These are phyloP conservation scores for Ligustrum vulgare DNA, from an alignment of 257 asterid genomes.

Conservation along the genomic window DNA sequence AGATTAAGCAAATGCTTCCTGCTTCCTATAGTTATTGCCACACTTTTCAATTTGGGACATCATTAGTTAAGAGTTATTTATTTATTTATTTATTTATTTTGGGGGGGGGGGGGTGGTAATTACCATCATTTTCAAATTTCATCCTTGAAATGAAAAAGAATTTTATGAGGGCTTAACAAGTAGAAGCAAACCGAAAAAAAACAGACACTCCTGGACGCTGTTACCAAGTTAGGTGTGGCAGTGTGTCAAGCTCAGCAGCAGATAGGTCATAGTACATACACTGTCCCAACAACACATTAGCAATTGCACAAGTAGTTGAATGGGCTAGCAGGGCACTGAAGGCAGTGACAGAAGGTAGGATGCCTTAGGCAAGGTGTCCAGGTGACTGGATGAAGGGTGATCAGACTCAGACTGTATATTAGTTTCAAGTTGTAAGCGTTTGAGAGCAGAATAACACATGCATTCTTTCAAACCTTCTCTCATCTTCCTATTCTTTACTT, in stretches of 20 bases:
- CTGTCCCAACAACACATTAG: background rate
- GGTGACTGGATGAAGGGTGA: background rate
- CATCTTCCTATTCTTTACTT: background rate
- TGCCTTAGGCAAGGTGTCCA: background rate
- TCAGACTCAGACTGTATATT: background rate
- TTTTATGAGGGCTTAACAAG: background rate
- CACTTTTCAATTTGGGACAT: background rate
- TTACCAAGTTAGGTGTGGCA: background rate
- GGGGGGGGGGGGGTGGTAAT: no score
- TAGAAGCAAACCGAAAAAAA: background rate
- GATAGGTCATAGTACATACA: background rate
- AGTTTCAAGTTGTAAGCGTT: background rate
- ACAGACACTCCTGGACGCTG: background rate
- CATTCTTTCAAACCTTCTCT: background rate
- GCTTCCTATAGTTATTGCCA: background rate
- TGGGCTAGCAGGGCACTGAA: background rate
- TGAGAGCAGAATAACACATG: background rate
- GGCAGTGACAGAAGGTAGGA: background rate
- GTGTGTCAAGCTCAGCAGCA: background rate
- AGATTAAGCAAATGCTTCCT: background rate
- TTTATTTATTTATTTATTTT: no score
- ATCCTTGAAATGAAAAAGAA: background rate
- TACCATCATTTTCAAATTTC: background rate
- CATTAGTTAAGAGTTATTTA: background rate
- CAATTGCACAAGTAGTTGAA: background rate